Conservation (phyloP, 768 basidiomycete genomes). For the Lyophyllum shimeji region DNA sequence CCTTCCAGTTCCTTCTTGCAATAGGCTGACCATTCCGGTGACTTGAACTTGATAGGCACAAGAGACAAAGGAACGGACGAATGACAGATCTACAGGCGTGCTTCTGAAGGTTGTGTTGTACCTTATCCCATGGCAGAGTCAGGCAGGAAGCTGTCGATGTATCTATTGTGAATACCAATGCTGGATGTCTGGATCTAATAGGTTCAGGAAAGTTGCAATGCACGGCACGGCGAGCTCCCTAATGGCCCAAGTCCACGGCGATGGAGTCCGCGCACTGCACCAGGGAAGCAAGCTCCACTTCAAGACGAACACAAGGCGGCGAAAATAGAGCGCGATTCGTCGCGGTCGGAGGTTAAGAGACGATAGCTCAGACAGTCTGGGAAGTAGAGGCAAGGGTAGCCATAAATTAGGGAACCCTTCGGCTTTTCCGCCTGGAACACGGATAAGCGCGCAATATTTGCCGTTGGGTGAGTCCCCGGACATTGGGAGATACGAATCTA, state of each 20-base stretch:
- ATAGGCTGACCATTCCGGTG: neutral
- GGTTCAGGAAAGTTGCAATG: too few species aligned
- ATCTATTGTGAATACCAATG: too few species aligned
- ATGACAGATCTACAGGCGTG: neutral
- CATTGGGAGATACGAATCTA: neutral
- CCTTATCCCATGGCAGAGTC: too few species aligned
- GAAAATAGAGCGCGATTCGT: neutral
- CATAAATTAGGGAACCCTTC: neutral
- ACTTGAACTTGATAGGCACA: neutral
- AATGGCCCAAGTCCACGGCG: neutral
- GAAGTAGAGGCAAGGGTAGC: neutral
- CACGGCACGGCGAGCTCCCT: neutral
- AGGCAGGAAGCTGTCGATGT: too few species aligned
- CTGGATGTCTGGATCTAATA: too few species aligned
- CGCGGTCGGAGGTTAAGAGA: neutral
- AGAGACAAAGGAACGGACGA: neutral
- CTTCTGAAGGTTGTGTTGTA: neutral
- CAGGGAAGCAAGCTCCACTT: neutral
- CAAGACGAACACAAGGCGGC: neutral
- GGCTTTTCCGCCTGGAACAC: neutral
- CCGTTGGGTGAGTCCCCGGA: slow-evolving; percentile 1
- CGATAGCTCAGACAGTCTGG: neutral
- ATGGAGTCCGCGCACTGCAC: neutral
- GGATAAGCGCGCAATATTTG: slow-evolving; percentile 13
- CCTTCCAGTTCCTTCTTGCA: neutral